Conservation (phyloP, 371 early-diverging fungal species). For the Basidiobolus meristosporus region DNA sequence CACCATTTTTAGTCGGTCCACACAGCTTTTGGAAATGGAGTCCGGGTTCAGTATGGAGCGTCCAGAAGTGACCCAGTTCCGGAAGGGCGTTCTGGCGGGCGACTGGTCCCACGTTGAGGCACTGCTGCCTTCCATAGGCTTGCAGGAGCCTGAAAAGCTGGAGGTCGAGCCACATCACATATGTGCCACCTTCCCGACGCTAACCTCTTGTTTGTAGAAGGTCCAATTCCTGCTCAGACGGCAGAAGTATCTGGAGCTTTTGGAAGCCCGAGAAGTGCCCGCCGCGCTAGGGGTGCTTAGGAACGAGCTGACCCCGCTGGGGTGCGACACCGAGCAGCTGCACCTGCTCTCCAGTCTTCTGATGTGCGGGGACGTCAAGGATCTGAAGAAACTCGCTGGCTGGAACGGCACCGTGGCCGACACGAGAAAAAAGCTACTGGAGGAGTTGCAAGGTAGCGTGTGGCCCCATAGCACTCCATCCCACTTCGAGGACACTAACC, state of each 20-base stretch:
- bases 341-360: constrained; percentile 31
- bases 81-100: constrained; percentile 41
- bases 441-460: constrained; percentile 36
- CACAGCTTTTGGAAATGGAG: constrained; percentile 39
- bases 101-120: constrained; percentile 48
- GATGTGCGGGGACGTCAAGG: constrained; percentile 38
- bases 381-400: constrained; percentile 29
- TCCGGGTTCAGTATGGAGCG: constrained; percentile 52
- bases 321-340: constrained; percentile 29
- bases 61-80: constrained; percentile 26
- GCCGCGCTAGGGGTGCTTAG: constrained; percentile 47
- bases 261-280: constrained; percentile 34
- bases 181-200: too few relatives aligned
- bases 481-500: constrained; percentile 28
- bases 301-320: constrained; percentile 50
- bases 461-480: neutral
- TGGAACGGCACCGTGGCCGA: constrained; percentile 65
- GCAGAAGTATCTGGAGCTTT: constrained; percentile 67
- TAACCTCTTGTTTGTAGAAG: neutral
- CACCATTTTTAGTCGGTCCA: constrained; percentile 22
- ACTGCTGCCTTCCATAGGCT: constrained; percentile 18
- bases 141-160: constrained; percentile 6
- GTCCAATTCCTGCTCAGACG: constrained; percentile 44
- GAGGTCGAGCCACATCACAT: constrained; percentile 6
- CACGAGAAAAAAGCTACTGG: constrained; percentile 43